A percentile compares a stretch with the other conserved stretches of the same genome.
phyloP scores from a whole-genome alignment of 2,329 filamentous ascomycete genomes.

The Botrytis byssoidea region DNA sequence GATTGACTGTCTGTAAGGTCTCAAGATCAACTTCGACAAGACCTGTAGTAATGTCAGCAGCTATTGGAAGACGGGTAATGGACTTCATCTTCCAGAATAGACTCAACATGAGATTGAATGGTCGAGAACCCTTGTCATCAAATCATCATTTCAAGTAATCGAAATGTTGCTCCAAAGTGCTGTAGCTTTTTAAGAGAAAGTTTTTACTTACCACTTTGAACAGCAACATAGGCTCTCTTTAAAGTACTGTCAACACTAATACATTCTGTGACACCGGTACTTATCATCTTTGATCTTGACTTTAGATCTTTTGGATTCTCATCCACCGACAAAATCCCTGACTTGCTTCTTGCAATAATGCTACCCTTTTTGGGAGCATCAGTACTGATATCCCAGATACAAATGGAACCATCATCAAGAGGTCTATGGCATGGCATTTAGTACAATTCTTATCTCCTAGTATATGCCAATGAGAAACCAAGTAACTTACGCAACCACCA shows the following conservation, averaged over 20 bases:
- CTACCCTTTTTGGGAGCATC: constrained; percentile 55
- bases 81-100: background rate
- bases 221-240: constrained; percentile 74
- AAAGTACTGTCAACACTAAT: constrained; percentile 72
- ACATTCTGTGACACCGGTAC: constrained; percentile 73
- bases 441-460: background rate
- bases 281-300: constrained; percentile 62
- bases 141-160: background rate
- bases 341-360: constrained; percentile 63
- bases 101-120: background rate
- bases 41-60: constrained; percentile 40
- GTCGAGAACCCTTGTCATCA: background rate
- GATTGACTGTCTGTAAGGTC: constrained; percentile 66
- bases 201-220: constrained; percentile 60
- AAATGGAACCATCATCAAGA: constrained; percentile 83
- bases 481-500: constrained; percentile 56
- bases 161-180: background rate
- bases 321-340: constrained; percentile 65
- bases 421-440: constrained; percentile 43
- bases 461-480: background rate
- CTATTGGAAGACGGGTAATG: background rate
- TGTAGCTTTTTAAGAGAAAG: background rate
- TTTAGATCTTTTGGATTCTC: constrained; percentile 46
- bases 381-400: constrained; percentile 74
- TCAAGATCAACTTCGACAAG: constrained; percentile 81